These are phyloP conservation scores for Phialemoniopsis sp. DNA, from an alignment of 2,329 filamentous ascomycete genomes.

Conservation along the genomic window DNA sequence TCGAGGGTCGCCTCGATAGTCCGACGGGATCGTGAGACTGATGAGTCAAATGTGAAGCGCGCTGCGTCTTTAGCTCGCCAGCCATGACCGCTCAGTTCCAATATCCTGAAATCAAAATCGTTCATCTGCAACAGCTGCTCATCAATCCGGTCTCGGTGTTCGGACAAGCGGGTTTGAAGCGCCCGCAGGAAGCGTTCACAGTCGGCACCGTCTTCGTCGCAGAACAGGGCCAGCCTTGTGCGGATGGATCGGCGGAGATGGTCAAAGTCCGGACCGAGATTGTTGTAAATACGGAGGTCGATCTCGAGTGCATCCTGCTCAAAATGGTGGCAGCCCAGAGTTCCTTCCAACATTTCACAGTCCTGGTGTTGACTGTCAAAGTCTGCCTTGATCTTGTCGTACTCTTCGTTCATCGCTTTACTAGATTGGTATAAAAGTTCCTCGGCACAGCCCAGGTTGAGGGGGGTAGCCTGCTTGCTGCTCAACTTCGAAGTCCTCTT, in stretches of 20 bases:
- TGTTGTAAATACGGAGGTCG: constrained; percentile 41
- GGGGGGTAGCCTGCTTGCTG: constrained; percentile 42
- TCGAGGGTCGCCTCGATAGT: constrained; percentile 45
- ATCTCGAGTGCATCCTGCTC: constrained; percentile 41
- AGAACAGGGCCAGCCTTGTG: constrained; percentile 41
- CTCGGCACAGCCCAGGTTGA: constrained; percentile 41
- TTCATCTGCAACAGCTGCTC: constrained; percentile 32
- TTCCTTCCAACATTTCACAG: constrained; percentile 29
- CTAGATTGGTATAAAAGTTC: constrained; percentile 40
- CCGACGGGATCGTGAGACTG: constrained; percentile 35
- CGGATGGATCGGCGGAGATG: constrained; percentile 37
- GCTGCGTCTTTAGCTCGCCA: constrained; percentile 44
- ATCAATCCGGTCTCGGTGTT: constrained; percentile 35
- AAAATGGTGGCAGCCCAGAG: constrained; percentile 30
- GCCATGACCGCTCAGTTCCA: constrained; percentile 37
- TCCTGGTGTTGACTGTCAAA: constrained; percentile 32
- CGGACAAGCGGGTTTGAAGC: constrained; percentile 29
- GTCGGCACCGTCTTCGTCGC: constrained; percentile 32
- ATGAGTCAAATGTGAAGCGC: constrained; percentile 35
- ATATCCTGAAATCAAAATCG: constrained; percentile 44
- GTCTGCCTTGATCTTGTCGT: constrained; percentile 33
- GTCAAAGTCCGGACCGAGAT: constrained; percentile 41
- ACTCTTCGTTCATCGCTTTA: constrained; percentile 32
- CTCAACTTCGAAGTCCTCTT: constrained; percentile 35
- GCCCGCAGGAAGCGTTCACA: constrained; percentile 38